Evolutionary conservation across 192 early-diverging fungal species (phyloP), one percentile per base, ranked within the genome.

Genomic region (Gryganskiella cystojenkinii): DNA sequence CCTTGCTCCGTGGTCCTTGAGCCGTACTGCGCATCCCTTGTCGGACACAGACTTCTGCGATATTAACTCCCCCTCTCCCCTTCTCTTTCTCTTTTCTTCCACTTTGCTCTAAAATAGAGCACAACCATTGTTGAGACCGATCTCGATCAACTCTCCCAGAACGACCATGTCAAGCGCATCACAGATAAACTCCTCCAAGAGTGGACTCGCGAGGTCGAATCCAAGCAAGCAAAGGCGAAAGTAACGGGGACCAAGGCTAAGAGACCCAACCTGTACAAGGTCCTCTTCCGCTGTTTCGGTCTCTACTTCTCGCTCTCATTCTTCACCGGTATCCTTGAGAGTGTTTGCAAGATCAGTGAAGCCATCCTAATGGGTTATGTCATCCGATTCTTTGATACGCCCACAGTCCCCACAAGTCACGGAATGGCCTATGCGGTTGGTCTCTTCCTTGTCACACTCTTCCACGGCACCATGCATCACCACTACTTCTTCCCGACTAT

Each of bases 401-500:
- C 60, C 7, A 49, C 56, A 1, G 56, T 54, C 4, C 40, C 70
- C 3, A 74, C 54, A 19, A 43, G 55, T 20, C 25, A 58, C 24
- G 80, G 73, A 50, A 78, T 81, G 71, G 60, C 34, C 20, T 74
- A 79, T 43, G 80, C 80, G 3, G 11, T 81, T n/a, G 80, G 43
- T 31, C 64, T 81, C 37, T 68, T 72, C 66, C 52, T 81, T 9
- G 70, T 81, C 43, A 74, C 70, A 14, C 51, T 73, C 28, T 74
- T 81, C 60, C 80, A 81, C 25, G 80, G 70, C 49, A 81, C 80
- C 35, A 64, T 69, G 54, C 80, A 81, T 34, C 80, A 81, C 33
- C 80, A 81, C 42, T 73, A 68, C 45, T 81, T 81, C 61, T 81
- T 72, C 56, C 80, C 80, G 3, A 69, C 70, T 14, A 81, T 81